Conservation (phyloP, 345 rosid species). For the Pistacia atlantica region DNA sequence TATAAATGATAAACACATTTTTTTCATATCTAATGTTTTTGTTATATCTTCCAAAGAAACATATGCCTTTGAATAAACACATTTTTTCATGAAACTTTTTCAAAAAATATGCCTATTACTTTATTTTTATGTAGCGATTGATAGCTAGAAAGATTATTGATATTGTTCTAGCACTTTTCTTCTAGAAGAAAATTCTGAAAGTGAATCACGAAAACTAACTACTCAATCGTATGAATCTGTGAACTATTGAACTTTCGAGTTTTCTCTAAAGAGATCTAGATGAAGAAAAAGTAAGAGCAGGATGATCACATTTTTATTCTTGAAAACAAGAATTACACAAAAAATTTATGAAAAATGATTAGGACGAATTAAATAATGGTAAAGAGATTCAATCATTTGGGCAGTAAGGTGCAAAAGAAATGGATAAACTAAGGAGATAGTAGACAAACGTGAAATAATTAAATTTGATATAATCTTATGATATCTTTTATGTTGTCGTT, state of each 20-base stretch:
- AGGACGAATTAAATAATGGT: neutral
- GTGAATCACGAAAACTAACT: no score
- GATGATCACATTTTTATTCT: no score
- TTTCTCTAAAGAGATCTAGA: no score
- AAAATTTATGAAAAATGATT: no score
- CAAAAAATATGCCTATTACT: neutral
- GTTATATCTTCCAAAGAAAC: neutral
- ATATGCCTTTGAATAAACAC: neutral
- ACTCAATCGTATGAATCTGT: no score
- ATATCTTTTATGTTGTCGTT: neutral
- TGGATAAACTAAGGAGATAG: neutral
- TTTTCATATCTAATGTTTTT: neutral
- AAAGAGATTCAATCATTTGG: conserved; percentile 4
- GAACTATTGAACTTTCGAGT: no score
- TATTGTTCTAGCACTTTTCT: neutral
- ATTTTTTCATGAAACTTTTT: no score
- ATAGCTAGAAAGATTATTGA: neutral
- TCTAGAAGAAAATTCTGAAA: neutral
- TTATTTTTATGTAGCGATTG: neutral
- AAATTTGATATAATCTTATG: neutral
- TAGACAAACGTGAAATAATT: conserved; percentile 1
- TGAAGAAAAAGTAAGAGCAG: no score
- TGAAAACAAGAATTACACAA: neutral
- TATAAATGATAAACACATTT: neutral
- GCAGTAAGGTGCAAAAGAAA: neutral